phyloP scores from a whole-genome alignment of 164 flowering plant species.

The Litsea cubeba region DNA sequence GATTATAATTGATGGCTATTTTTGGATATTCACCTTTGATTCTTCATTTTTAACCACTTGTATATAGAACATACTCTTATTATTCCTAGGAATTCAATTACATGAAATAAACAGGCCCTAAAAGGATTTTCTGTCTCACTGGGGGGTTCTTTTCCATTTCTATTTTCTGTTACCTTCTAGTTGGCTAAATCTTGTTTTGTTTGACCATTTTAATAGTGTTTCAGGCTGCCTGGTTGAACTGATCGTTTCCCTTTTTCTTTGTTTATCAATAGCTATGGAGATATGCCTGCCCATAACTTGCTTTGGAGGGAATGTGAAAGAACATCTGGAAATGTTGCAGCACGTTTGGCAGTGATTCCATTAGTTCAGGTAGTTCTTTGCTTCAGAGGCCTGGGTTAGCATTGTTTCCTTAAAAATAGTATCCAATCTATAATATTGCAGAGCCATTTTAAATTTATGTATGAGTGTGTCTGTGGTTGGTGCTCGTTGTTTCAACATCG shows the following conservation, averaged over 20 bases:
- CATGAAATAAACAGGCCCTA: too few relatives aligned
- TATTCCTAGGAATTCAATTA: too few relatives aligned
- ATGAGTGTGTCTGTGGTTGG: too few relatives aligned
- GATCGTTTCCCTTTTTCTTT: neutral
- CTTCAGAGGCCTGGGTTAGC: neutral
- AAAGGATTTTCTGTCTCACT: too few relatives aligned
- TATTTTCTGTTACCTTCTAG: too few relatives aligned
- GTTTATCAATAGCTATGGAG: slow-evolving; percentile 61
- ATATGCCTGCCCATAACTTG: slow-evolving; percentile 95
- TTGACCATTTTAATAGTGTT: neutral
- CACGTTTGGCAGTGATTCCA: slow-evolving; percentile 87
- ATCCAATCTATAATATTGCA: neutral
- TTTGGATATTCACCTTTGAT: neutral
- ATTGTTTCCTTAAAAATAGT: too few relatives aligned
- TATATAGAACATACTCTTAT: neutral
- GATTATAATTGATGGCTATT: neutral
- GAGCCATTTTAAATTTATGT: neutral
- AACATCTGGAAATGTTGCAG: slow-evolving; percentile 78
- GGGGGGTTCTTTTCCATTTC: too few relatives aligned
- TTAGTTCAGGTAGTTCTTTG: slow-evolving; percentile 69
- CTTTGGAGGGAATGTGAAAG: slow-evolving; percentile 97
- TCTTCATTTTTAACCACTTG: neutral
- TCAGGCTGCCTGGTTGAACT: slow-evolving; percentile 3
- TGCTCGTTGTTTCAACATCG: too few relatives aligned
- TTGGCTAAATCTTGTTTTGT: neutral